These are phyloP conservation scores for Didymella exigua DNA, from an alignment of 2,329 filamentous ascomycete species.

Conservation along the genomic window DNA sequence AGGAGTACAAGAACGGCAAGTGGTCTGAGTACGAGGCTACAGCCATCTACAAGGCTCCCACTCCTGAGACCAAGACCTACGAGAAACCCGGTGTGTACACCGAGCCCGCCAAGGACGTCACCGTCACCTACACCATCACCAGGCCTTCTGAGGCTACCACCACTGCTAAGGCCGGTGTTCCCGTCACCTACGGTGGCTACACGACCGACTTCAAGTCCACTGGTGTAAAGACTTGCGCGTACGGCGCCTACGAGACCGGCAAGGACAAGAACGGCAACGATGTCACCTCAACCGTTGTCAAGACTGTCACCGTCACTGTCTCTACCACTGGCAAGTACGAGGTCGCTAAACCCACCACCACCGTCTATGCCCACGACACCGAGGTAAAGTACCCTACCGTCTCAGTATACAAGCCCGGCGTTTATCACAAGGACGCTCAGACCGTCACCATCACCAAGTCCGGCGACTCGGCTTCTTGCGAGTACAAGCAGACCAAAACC, in stretches of 20 bases:
- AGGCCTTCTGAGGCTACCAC: slow-evolving; percentile 31
- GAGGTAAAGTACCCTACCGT: slow-evolving; percentile 36
- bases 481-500: slow-evolving; percentile 29
- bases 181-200: slow-evolving; percentile 36
- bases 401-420: slow-evolving; percentile 29
- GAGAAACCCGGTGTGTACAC: slow-evolving; percentile 39
- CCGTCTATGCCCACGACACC: slow-evolving; percentile 34
- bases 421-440: slow-evolving; percentile 36
- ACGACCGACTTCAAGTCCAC: slow-evolving; percentile 30
- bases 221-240: slow-evolving; percentile 32
- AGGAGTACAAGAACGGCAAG: slow-evolving; percentile 41
- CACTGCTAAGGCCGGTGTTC: slow-evolving; percentile 27
- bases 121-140: slow-evolving; percentile 27
- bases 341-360: slow-evolving; percentile 43
- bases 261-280: slow-evolving; percentile 15
- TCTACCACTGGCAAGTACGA: slow-evolving; percentile 35
- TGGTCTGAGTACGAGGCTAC: slow-evolving; percentile 33
- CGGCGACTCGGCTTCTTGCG: slow-evolving; percentile 37
- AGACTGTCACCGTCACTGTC: slow-evolving; percentile 32
- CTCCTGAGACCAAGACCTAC: slow-evolving; percentile 36
- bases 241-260: slow-evolving; percentile 33
- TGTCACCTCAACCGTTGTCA: slow-evolving; percentile 33
- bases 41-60: slow-evolving; percentile 34
- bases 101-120: slow-evolving; percentile 34
- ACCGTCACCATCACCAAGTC: slow-evolving; percentile 44